Percentiles rank a stretch among this genome's conserved stretches.
Conservation (phyloP, 768 basidiomycete species). For the Naganishia onofrii region DNA sequence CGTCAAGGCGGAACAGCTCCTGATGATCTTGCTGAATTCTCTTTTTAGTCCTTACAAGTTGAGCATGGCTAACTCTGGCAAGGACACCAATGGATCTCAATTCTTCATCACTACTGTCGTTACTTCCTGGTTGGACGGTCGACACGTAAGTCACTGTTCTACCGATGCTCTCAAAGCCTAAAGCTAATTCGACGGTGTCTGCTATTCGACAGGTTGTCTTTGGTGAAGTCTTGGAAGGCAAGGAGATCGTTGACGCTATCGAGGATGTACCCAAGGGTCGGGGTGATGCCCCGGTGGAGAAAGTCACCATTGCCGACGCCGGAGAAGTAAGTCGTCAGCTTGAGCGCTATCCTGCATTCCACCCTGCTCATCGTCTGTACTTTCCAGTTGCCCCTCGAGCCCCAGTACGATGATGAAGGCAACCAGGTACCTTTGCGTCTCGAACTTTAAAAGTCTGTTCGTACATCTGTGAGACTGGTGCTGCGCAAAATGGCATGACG, state of each 20-base stretch:
- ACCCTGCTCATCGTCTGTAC: slow-evolving; percentile 1
- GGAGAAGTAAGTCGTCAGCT: slow-evolving; percentile 71
- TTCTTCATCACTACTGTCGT: slow-evolving; percentile 92
- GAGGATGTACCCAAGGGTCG: slow-evolving; percentile 68
- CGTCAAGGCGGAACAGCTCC: neutral
- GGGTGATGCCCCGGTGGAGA: slow-evolving; percentile 70
- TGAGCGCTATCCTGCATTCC: neutral
- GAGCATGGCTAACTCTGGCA: slow-evolving; percentile 83
- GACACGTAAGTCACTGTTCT: slow-evolving; percentile 60
- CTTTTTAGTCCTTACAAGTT: slow-evolving; percentile 63
- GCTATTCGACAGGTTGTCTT: slow-evolving; percentile 72
- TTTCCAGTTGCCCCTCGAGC: slow-evolving; percentile 54
- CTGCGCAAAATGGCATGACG: slow-evolving; percentile 14
- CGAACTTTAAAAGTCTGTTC: slow-evolving; percentile 69
- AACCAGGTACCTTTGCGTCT: slow-evolving; percentile 89
- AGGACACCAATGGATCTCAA: slow-evolving; percentile 85
- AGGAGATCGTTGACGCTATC: slow-evolving; percentile 76
- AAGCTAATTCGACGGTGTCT: neutral
- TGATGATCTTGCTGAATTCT: neutral
- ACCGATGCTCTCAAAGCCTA: no score
- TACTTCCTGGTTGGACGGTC: slow-evolving; percentile 86
- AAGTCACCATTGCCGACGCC: slow-evolving; percentile 75
- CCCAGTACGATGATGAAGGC: slow-evolving; percentile 58
- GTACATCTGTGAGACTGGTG: slow-evolving; percentile 20
- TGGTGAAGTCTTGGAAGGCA: slow-evolving; percentile 84